Evolutionary conservation across 129 eudicot species (phyloP).

Genomic region (Tagetes patula): DNA sequence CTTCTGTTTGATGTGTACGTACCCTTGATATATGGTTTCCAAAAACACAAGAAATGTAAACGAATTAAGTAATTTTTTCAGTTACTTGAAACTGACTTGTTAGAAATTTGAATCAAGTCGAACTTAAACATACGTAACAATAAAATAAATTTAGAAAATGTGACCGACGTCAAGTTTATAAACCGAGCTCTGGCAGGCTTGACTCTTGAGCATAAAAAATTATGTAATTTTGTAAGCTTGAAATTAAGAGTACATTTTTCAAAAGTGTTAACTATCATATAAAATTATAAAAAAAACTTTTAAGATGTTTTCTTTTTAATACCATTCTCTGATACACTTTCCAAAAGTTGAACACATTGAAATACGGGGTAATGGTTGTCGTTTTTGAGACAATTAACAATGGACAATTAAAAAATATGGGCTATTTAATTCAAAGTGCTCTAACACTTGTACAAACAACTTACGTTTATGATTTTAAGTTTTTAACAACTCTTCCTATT

Average conservation of each 20-base stretch:
- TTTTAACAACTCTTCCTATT: too few relatives aligned
- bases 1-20: not conserved
- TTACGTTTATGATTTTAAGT: not conserved
- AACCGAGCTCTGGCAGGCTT: too few relatives aligned
- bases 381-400: conserved; percentile 6
- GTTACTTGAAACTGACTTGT: too few relatives aligned
- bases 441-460: not conserved
- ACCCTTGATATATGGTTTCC: not conserved
- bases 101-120: too few relatives aligned
- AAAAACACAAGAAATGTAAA: not conserved
- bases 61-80: not conserved
- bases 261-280: not conserved
- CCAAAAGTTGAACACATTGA: not conserved
- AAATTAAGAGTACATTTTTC: too few relatives aligned
- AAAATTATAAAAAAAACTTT: not conserved
- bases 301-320: too few relatives aligned
- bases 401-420: not conserved
- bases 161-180: too few relatives aligned
- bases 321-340: too few relatives aligned
- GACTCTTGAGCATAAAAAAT: too few relatives aligned
- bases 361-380: conserved; percentile 3
- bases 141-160: too few relatives aligned
- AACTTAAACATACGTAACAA: too few relatives aligned
- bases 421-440: not conserved
- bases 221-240: too few relatives aligned